Evolutionary conservation across 2,329 filamentous ascomycete species (phyloP).

Genomic region (Fusarium chuoi): DNA sequence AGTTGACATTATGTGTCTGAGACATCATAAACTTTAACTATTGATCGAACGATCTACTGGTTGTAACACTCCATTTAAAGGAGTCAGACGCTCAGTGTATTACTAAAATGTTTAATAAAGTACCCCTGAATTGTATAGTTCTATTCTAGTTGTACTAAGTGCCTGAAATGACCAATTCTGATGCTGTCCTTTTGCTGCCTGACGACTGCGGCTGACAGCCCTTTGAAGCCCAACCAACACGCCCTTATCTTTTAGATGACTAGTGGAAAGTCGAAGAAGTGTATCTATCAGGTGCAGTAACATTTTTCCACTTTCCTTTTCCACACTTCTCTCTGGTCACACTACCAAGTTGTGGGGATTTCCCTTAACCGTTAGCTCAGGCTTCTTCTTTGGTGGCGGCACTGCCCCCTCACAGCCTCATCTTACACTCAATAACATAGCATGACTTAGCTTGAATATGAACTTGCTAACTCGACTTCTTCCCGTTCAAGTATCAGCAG

Average conservation of each 20-base stretch:
- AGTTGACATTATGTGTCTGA: too few relatives aligned
- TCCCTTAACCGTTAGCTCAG: background rate
- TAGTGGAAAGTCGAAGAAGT: background rate
- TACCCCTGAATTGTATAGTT: background rate
- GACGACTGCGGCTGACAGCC: background rate
- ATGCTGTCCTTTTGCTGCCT: background rate
- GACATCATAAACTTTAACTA: background rate
- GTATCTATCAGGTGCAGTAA: background rate
- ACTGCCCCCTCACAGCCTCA: background rate
- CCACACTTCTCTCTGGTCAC: background rate
- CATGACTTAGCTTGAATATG: accelerated
- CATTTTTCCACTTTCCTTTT: background rate
- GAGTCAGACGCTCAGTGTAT: accelerated
- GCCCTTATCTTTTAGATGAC: background rate
- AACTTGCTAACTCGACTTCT: background rate
- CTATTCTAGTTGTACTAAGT: background rate
- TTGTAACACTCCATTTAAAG: too few relatives aligned
- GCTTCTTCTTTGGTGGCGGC: background rate
- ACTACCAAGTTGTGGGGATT: background rate
- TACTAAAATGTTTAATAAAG: background rate
- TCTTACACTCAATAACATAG: background rate
- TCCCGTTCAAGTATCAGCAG: background rate
- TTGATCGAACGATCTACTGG: background rate
- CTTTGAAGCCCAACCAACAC: background rate
- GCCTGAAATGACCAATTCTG: background rate